phyloP scores from a whole-genome alignment of 495 filamentous ascomycete species.

The Penicillium canariense region DNA sequence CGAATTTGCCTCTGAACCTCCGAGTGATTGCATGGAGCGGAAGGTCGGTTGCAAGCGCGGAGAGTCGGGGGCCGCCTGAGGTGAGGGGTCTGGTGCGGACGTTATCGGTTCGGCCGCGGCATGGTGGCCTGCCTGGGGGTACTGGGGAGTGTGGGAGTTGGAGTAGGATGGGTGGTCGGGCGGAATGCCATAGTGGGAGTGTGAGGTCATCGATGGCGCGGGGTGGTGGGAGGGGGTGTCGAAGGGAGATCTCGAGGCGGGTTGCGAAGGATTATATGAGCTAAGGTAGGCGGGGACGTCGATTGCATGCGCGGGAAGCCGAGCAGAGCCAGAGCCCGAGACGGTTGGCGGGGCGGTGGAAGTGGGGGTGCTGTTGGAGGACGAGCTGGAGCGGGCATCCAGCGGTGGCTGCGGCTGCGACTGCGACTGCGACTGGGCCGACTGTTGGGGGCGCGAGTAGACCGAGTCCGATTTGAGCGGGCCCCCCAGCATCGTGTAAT shows the following conservation, averaged over 20 bases:
- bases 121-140: conserved; percentile 13
- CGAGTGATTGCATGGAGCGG: conserved; percentile 48
- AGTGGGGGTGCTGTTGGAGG: conserved; percentile 40
- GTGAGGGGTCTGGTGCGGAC: conserved; percentile 13
- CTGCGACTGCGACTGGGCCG: background rate
- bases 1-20: conserved; percentile 57
- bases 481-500: conserved; percentile 50
- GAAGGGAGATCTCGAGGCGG: conserved; percentile 28
- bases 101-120: conserved; percentile 15
- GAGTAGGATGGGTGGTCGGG: conserved; percentile 20
- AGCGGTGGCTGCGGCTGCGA: background rate
- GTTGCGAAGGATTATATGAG: conserved; percentile 29
- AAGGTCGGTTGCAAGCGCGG: conserved; percentile 53
- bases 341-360: conserved; percentile 42
- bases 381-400: conserved; percentile 35
- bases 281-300: conserved; percentile 45
- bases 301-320: conserved; percentile 32
- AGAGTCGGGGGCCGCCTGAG: conserved; percentile 47
- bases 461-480: conserved; percentile 40
- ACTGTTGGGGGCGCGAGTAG: conserved; percentile 29
- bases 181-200: conserved; percentile 25
- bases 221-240: conserved; percentile 24
- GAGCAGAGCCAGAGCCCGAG: conserved; percentile 39
- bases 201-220: conserved; percentile 35
- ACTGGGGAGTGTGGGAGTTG: conserved; percentile 19